Evolutionary conservation across 179 eudicot species (phyloP), one percentile per base, ranked within the genome.

Genomic region (Patellifolia procumbens): DNA sequence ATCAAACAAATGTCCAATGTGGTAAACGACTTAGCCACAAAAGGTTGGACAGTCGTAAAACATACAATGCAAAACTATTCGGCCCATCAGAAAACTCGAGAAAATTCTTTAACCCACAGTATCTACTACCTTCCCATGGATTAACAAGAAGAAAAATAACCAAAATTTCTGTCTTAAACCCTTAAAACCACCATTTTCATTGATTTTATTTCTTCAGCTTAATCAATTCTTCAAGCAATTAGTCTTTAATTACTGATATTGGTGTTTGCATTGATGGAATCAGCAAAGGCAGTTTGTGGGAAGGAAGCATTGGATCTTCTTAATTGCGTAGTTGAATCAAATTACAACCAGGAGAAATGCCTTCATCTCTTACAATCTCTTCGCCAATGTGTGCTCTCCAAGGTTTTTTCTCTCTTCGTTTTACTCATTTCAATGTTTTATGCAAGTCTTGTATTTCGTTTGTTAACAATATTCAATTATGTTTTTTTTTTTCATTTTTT

Each of bases 291-390:
- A 11, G 86, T 88, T 0, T 94, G 98, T 59, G 92, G 87, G 0
- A 76, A 88, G 60, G 97, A 94, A 82, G 94, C 97, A 5, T 80
- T 94, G 65, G 89, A 91, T 49, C 85, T 94, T 35, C 93, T 92
- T 70, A 94, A 92, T 60, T 94, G 98, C 73, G 90, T 90, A 0
- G 52, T 93, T 9, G 86, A 85, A 12, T 81, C 92, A 15, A 76
- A 87, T 70, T 89, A 79, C 80, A 97, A 94, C 65, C 88, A 86
- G 66, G 89, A 88, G 1, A 92, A 88, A 82, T 94, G 98, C 78
- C 72, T 85, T 65, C 74, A 34, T 2, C 86, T 94, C 61, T 68
- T 94, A 72, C 89, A 86, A 28, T 81, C 97, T 46, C 85, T 94
- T 82, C 97, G 93, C 11, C 78, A 87, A 67, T 94, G 98, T 78